These are phyloP conservation scores for Thelonectria blattea DNA, from an alignment of 2,329 filamentous ascomycete genomes.

Conservation along the genomic window DNA sequence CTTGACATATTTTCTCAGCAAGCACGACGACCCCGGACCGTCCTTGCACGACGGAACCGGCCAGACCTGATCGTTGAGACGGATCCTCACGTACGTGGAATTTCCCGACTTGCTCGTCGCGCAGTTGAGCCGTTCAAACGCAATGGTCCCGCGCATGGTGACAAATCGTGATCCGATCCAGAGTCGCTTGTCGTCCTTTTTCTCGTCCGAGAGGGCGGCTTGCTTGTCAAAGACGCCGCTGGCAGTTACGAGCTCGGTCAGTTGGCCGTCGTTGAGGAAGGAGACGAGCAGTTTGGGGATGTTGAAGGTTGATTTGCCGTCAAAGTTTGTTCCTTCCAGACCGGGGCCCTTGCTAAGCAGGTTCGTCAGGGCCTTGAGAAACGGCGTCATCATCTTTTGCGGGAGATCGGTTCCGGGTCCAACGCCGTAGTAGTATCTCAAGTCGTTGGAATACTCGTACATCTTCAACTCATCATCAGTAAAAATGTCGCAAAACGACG, in stretches of 20 bases:
- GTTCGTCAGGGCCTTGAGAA: conserved; percentile 59
- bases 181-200: conserved; percentile 54
- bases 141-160: conserved; percentile 69
- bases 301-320: conserved; percentile 51
- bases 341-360: conserved; percentile 60
- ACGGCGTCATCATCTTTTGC: conserved; percentile 66
- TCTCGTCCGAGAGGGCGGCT: conserved; percentile 52
- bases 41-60: conserved; percentile 60
- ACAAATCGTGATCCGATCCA: conserved; percentile 63
- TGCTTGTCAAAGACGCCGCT: conserved; percentile 68
- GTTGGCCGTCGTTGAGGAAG: conserved; percentile 71
- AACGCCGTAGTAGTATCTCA: conserved; percentile 71
- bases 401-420: conserved; percentile 62
- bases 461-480: conserved; percentile 65
- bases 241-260: conserved; percentile 64
- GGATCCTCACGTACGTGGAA: conserved; percentile 59
- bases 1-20: conserved; percentile 51
- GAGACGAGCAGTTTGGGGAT: conserved; percentile 64
- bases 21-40: conserved; percentile 62
- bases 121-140: conserved; percentile 68
- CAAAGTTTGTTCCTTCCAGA: conserved; percentile 52
- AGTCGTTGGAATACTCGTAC: conserved; percentile 72
- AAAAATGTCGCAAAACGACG: conserved; percentile 68
- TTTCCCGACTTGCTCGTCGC: conserved; percentile 31
- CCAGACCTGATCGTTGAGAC: conserved; percentile 68